These are phyloP conservation scores for Pascua guehoae DNA, from an alignment of 1,284 basidiomycete genomes.

Conservation along the genomic window DNA sequence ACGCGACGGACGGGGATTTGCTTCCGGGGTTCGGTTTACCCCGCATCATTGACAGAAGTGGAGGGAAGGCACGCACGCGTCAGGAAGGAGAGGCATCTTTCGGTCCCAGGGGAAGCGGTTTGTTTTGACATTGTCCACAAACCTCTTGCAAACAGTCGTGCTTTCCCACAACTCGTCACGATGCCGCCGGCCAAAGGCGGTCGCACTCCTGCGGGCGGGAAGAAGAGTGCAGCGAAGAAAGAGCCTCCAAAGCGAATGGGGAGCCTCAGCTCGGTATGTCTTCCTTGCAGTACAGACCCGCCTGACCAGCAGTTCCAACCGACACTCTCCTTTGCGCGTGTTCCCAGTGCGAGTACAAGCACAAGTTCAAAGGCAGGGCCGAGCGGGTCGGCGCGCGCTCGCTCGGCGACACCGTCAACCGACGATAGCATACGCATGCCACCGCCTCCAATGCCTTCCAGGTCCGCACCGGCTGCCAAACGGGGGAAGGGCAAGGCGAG, in stretches of 20 bases:
- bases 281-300: background rate
- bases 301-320: slow-evolving; percentile 32
- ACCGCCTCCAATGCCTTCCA: slow-evolving; percentile 8
- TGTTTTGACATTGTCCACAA: too few relatives aligned
- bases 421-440: slow-evolving; percentile 15
- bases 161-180: too few relatives aligned
- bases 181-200: too few relatives aligned
- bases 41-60: background rate
- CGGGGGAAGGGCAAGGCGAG: slow-evolving; percentile 51
- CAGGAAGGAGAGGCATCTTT: too few relatives aligned
- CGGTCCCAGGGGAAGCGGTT: too few relatives aligned
- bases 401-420: background rate
- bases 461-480: background rate
- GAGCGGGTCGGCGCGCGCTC: background rate
- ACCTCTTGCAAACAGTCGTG: too few relatives aligned
- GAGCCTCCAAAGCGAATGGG: slow-evolving; percentile 25
- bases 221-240: background rate
- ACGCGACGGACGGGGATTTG: background rate
- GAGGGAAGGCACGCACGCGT: too few relatives aligned
- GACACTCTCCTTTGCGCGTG: slow-evolving; percentile 26
- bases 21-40: slow-evolving; percentile 2
- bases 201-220: too few relatives aligned
- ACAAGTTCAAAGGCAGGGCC: slow-evolving; percentile 1
- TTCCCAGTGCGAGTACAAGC: background rate
- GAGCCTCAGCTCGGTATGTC: slow-evolving; percentile 34